A percentile compares a stretch with the other conserved stretches of the same genome.
phyloP scores from a whole-genome alignment of 495 filamentous ascomycete species.

The Cairneyella variabilis region DNA sequence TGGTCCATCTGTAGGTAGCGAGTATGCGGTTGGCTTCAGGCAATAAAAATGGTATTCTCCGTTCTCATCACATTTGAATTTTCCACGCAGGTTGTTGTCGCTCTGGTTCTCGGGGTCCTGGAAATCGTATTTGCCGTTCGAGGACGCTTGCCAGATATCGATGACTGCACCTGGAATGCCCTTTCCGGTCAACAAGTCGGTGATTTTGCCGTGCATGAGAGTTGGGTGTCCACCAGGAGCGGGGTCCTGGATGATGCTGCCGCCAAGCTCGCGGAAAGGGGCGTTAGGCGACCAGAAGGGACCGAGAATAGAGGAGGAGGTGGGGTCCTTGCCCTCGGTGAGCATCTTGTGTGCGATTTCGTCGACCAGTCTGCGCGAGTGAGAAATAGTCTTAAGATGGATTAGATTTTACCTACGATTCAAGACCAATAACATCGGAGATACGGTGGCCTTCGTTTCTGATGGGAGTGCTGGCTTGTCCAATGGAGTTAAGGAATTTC shows the following conservation, averaged over 20 bases:
- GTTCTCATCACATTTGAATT: conserved; percentile 72
- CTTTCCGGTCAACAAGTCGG: conserved; percentile 66
- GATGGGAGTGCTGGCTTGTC: too few relatives aligned
- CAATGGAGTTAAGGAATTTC: conserved; percentile 53
- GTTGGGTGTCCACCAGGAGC: conserved; percentile 39
- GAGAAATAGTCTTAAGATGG: conserved; percentile 2
- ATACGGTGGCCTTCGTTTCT: conserved; percentile 75
- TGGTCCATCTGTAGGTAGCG: conserved; percentile 68
- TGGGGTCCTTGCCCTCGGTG: too few relatives aligned
- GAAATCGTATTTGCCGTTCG: conserved; percentile 87
- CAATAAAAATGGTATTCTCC: conserved; percentile 77
- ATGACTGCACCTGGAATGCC: conserved; percentile 66
- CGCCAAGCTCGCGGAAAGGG: conserved; percentile 69
- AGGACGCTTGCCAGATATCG: conserved; percentile 81
- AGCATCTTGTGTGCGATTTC: too few relatives aligned
- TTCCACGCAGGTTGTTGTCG: conserved; percentile 79
- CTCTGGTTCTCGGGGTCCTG: conserved; percentile 73
- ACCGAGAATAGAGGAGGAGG: conserved; percentile 77
- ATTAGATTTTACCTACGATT: conserved; percentile 56
- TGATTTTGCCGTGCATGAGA: conserved; percentile 70
- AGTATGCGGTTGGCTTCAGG: conserved; percentile 74
- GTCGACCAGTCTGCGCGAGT: conserved; percentile 59
- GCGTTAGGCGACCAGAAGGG: conserved; percentile 85
- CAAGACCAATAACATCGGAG: conserved; percentile 72
- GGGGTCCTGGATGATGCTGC: conserved; percentile 65